Conservation (phyloP, 225 moss, liverwort and hornwort species). For the Pseudisothecium myosuroides region DNA sequence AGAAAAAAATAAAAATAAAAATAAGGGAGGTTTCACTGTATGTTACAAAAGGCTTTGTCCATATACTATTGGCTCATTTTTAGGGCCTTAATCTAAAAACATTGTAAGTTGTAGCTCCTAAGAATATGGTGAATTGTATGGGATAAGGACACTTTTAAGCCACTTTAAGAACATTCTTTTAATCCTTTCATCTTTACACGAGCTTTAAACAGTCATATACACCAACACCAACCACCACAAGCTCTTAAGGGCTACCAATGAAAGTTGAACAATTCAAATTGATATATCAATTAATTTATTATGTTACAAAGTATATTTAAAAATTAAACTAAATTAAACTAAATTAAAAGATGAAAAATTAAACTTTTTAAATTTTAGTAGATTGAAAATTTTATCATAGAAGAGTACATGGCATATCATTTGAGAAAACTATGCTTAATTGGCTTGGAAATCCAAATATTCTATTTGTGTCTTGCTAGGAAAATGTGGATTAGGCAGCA, state of each 20-base stretch:
- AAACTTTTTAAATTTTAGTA: background rate
- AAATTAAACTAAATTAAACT: too few relatives aligned
- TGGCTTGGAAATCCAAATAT: too few relatives aligned
- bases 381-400: too few relatives aligned
- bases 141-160: background rate
- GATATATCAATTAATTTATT: background rate
- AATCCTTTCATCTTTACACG: background rate
- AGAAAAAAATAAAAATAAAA: too few relatives aligned
- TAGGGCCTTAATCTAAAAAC: accelerated
- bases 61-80: background rate
- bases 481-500: too few relatives aligned
- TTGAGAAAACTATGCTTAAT: too few relatives aligned
- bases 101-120: background rate
- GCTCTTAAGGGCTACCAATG: background rate
- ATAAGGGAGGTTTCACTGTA: too few relatives aligned
- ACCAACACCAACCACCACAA: background rate
- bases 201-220: background rate
- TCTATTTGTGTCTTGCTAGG: too few relatives aligned
- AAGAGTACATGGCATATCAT: too few relatives aligned
- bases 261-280: background rate
- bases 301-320: too few relatives aligned
- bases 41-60: background rate
- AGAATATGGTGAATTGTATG: background rate
- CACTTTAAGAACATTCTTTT: background rate
- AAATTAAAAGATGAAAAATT: background rate